These are phyloP conservation scores for Pichia sp. DNA, from an alignment of 1,139 yeast genomes.

Conservation along the genomic window DNA sequence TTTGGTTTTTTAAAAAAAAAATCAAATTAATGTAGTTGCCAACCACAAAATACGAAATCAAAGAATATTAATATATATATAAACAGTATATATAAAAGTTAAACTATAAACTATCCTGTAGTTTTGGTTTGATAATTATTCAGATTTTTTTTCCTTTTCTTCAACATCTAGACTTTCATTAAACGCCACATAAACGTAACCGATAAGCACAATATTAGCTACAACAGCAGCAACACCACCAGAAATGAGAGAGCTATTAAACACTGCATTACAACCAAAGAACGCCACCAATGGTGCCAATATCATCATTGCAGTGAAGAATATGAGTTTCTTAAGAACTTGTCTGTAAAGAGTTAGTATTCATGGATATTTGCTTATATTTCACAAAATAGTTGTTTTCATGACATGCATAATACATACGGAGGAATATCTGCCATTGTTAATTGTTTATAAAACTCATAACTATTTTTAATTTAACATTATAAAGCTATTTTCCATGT, in stretches of 20 bases:
- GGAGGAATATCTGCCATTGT: constrained; percentile 57
- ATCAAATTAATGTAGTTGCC: too few relatives aligned
- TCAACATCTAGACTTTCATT: constrained; percentile 57
- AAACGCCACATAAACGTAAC: constrained; percentile 83
- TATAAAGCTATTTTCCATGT: too few relatives aligned
- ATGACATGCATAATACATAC: too few relatives aligned
- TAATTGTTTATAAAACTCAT: constrained; percentile 1
- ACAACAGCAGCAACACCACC: constrained; percentile 88
- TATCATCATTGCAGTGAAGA: constrained; percentile 89
- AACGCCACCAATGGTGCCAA: constrained; percentile 69
- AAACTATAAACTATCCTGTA: too few relatives aligned
- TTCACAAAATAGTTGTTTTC: too few relatives aligned
- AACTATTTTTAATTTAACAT: too few relatives aligned
- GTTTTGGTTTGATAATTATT: not conserved
- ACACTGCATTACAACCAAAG: constrained; percentile 36
- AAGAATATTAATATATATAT: too few relatives aligned
- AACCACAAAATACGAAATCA: too few relatives aligned
- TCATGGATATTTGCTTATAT: too few relatives aligned
- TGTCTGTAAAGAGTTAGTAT: constrained; percentile 33
- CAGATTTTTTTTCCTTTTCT: constrained; percentile 33
- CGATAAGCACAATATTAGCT: constrained; percentile 82
- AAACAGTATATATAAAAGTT: too few relatives aligned
- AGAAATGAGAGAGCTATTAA: constrained; percentile 59
- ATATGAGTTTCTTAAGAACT: constrained; percentile 66
- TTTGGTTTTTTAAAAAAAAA: too few relatives aligned